These are phyloP conservation scores for Cladosporium austrohemisphaericum DNA, from an alignment of 2,329 filamentous ascomycete species.

Conservation along the genomic window DNA sequence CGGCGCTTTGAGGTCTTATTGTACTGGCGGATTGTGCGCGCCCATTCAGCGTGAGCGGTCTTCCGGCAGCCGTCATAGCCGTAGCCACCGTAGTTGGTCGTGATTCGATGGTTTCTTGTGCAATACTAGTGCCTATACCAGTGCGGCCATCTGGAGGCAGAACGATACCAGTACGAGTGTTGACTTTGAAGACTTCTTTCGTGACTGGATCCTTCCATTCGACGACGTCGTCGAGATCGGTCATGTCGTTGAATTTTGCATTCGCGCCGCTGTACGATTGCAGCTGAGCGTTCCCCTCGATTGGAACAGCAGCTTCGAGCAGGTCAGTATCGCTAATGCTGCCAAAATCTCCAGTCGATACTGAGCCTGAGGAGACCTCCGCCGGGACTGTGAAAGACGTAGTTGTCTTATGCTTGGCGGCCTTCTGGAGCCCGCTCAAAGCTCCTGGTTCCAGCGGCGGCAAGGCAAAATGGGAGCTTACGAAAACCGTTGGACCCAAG, in stretches of 20 bases:
- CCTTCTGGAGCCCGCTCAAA: conserved; percentile 8
- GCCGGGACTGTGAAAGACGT: background rate
- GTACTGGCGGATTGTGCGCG: conserved; percentile 10
- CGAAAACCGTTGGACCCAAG: background rate
- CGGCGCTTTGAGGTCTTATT: background rate
- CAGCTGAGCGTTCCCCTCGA: background rate
- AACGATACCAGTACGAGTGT: conserved; percentile 53
- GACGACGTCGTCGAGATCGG: conserved; percentile 36
- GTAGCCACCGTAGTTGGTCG: conserved; percentile 23
- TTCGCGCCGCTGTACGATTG: background rate
- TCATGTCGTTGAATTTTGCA: background rate
- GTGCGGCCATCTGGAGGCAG: conserved; percentile 13
- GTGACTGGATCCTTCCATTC: conserved; percentile 62
- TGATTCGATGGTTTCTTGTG: too few species aligned
- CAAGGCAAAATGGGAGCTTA: background rate
- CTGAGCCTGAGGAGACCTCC: too few species aligned
- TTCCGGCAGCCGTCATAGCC: conserved; percentile 26
- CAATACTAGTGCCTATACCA: background rate
- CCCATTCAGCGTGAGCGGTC: conserved; percentile 32
- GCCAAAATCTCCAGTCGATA: conserved; percentile 30
- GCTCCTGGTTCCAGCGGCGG: conserved; percentile 12
- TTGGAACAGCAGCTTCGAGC: conserved; percentile 9
- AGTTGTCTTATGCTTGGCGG: background rate
- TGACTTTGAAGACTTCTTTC: conserved; percentile 49
- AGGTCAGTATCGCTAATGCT: conserved; percentile 24